phyloP scores from a whole-genome alignment of 106 monocot genomes.

The Allium sativum region DNA sequence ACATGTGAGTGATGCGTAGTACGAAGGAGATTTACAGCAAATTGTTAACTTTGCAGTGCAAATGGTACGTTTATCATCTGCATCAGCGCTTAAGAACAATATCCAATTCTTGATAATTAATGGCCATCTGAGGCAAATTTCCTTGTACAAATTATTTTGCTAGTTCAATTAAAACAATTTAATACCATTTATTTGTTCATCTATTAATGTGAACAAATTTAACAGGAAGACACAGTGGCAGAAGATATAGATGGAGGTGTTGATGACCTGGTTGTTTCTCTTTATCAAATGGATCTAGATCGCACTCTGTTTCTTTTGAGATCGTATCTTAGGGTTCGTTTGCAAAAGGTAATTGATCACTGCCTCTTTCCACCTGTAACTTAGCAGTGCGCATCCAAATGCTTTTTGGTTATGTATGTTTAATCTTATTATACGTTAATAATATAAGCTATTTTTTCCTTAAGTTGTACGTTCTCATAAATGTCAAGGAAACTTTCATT shows the following conservation, averaged over 20 bases:
- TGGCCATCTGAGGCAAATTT: too few relatives aligned
- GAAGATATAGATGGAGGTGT: slow-evolving; percentile 39
- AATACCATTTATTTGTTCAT: too few relatives aligned
- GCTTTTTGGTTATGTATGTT: not conserved
- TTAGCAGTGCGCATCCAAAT: not conserved
- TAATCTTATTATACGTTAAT: not conserved
- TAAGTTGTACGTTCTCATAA: too few relatives aligned
- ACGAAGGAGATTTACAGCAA: too few relatives aligned
- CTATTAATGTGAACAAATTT: too few relatives aligned
- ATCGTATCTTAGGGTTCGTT: slow-evolving; percentile 83
- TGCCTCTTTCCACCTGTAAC: not conserved
- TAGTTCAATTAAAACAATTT: too few relatives aligned
- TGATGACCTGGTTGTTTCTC: slow-evolving; percentile 72
- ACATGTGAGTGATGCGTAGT: too few relatives aligned
- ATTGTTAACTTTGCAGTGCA: too few relatives aligned
- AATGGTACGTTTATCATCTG: too few relatives aligned
- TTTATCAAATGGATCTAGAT: slow-evolving; percentile 92
- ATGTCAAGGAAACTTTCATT: not conserved
- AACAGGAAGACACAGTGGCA: slow-evolving; percentile 76
- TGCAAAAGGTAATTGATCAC: slow-evolving; percentile 51
- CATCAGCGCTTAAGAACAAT: too few relatives aligned
- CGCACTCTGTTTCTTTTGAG: slow-evolving; percentile 70
- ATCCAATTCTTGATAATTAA: too few relatives aligned
- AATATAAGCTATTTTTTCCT: not conserved
- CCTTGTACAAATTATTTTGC: too few relatives aligned